Evolutionary conservation across 2,329 filamentous ascomycete genomes (phyloP), one percentile per base, ranked within the genome.

Genomic region (Whalleya microplaca): DNA sequence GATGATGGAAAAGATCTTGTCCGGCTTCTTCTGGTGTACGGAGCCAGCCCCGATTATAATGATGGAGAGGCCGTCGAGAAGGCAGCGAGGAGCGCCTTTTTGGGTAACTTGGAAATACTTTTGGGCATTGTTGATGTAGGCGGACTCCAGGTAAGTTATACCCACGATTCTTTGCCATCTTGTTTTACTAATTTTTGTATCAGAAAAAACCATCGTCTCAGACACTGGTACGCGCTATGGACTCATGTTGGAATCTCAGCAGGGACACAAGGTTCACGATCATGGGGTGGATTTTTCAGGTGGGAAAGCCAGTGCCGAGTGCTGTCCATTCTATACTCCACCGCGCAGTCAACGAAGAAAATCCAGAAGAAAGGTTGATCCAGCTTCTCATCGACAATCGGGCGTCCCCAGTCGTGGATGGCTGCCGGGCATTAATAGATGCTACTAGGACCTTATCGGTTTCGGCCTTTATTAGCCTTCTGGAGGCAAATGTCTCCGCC

Each of bases 51-150:
- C 0, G 80, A 86, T 63, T 80, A 80, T 65, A 80, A 80, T 19
- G 74, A 77, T 9, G 83, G 83, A 1, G 81, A 85, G 51, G 79
- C 81, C 3, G 76, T 86, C 3, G 80, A 83, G 61, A 79, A 81
- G 10, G 81, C 83, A 1, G 79, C 80, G 1, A 74, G 78, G 37
- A 81, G 79, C 56, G 81, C 80, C 0, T 80, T 79, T 55, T 69
- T 83, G 41, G 73, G 72, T 0, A 83, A 74, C 27, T 70, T 86
- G 8, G 76, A 80, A 65, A 66, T 84, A 50, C 74, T 86, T 48
- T 70, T 86, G 6, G 81, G 80, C 0, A 66, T 84, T 14, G 73
- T 72, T 55, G 73, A 75, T 10, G 68, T 75, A 14, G 73, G 72
- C 1, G 72, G 73, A 1, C 73, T 69, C 9, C 75, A 67, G 51